Conservation (phyloP, 2,329 filamentous ascomycete genomes). For the Aspergillus fumigatiaffinis region DNA sequence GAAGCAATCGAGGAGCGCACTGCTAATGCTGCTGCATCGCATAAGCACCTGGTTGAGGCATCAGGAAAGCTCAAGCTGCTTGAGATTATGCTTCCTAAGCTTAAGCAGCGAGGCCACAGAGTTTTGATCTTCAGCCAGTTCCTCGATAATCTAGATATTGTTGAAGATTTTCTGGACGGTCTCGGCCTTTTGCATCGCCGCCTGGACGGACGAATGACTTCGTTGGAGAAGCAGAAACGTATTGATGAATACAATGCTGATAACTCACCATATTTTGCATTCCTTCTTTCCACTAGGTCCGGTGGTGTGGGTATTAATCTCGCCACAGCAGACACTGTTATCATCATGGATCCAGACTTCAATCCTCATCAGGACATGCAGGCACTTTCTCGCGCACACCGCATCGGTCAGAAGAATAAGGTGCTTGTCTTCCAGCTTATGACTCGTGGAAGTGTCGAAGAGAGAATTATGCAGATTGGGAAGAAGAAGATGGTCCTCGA, state of each 20-base stretch:
- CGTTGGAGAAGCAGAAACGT: constrained; percentile 84
- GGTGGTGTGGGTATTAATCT: constrained; percentile 97
- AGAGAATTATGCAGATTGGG: constrained; percentile 94
- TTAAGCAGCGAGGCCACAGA: constrained; percentile 79
- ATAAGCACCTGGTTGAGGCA: constrained; percentile 83
- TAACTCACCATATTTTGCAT: constrained; percentile 78
- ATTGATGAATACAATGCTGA: constrained; percentile 93
- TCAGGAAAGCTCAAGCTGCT: constrained; percentile 84
- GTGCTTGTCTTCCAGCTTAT: constrained; percentile 94
- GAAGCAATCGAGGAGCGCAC: constrained; percentile 80
- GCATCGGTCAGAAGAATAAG: constrained; percentile 94
- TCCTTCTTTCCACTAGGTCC: constrained; percentile 87
- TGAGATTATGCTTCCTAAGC: constrained; percentile 79
- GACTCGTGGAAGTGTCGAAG: constrained; percentile 83
- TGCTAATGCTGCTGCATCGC: constrained; percentile 56
- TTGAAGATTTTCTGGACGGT: constrained; percentile 85
- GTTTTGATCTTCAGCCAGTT: constrained; percentile 97
- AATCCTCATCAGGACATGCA: constrained; percentile 98
- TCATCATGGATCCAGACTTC: constrained; percentile 95
- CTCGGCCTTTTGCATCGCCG: constrained; percentile 71
- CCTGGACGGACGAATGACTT: constrained; percentile 78
- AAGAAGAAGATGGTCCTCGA: constrained; percentile 95
- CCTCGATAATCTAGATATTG: constrained; percentile 75
- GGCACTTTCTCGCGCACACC: constrained; percentile 86
- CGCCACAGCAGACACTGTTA: constrained; percentile 94